Base-by-base conservation (phyloP, 2,329 filamentous ascomycete genomes). In the Botrytis cinerea region DNA sequence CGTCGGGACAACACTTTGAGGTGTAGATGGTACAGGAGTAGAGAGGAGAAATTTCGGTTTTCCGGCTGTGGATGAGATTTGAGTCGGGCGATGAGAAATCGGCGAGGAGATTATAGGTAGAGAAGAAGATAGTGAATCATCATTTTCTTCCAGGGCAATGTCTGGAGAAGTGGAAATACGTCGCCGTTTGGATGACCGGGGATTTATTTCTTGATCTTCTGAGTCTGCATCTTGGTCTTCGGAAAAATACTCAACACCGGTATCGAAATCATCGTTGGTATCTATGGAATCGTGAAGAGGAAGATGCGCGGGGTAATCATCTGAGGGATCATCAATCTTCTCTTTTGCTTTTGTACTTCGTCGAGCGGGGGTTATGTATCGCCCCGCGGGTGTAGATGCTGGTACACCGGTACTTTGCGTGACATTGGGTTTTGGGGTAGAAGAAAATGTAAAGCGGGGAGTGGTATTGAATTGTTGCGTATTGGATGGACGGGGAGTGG, bases 381-480 rank as follows among this genome's bases (percentile, higher is more conserved):
- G 77, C 38, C 78, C 73, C n/a, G 76, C 74, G 22, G 80, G 79
- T 35, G 78, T 80, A 51, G 76, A 64, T 69, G 75, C 54, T 64
- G 77, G 72, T 32, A 75, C 51, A 73, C 63, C 73, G 35, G 74
- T 62, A 73, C 63, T 74, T 43, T 79, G 77, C n/a, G 78, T 75
- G 10, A 74, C 74, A 61, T 76, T 75, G 28, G 76, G 76, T 71
- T 74, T 74, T 18, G 79, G 80, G 0, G 79, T 80, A 3, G 79
- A 80, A 28, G 80, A 75, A 64, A 81, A 75, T 12, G 75, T 78
- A 74, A 82, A 82, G 51, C 80, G 78, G 70, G 80, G 81, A 38
- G 80, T 80, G 16, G 78, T 72, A 66, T 81, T 81, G 74, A 82
- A 82, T 74, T 80, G 80, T 68, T 79, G 79, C 20, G 75, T 74